Evolutionary conservation across 305 asterid species (phyloP), one percentile per base, ranked within the genome.

Genomic region (Rubia tinctorum): DNA sequence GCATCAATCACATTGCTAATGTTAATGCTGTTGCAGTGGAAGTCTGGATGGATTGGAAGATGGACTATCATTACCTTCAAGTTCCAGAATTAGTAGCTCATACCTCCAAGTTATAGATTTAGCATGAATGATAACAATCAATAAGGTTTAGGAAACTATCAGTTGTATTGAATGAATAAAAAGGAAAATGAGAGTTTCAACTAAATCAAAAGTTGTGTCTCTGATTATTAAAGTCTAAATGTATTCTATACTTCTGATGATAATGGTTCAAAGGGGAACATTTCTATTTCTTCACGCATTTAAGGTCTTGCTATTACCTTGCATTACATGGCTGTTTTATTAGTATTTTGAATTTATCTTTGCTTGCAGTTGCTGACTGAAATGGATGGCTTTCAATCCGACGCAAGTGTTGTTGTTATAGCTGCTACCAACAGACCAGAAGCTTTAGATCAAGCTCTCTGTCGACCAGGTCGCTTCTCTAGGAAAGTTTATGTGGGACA

Each of bases 391-490:
- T 95, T 95, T 64, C 98, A 92, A 67, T 86, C 95, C 1, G 91
- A 85, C 58, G 49, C 77, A 68, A 89, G 82, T 75, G 88, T 95
- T 72, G 89, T 92, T 73, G 98, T 95, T 44, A 86, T 95, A 60
- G 99, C 97, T 72, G 99, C 99, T 8, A 95, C 99, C 45, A 95
- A 95, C 82, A 87, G 99, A 69, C 99, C 99, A 49, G 99, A 95
- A 76, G 95, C 98, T 40, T 76, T 95, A 81, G 99, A 95, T 74
- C 90, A 97, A 70, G 99, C 99, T 66, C 86, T 92, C 51, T 92
- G 98, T 79, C 85, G 99, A 69, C 99, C 98, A 25, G 99, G 98
- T 25, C 93, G 99, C 47, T 92, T 95, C 90, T 95, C 97, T 17
- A 87, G 99, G 86, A 92, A 95, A 81, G 95, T 95, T 40, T 88